phyloP scores from a whole-genome alignment of 192 early-diverging fungal genomes.

The Spizellomyces sp. region DNA sequence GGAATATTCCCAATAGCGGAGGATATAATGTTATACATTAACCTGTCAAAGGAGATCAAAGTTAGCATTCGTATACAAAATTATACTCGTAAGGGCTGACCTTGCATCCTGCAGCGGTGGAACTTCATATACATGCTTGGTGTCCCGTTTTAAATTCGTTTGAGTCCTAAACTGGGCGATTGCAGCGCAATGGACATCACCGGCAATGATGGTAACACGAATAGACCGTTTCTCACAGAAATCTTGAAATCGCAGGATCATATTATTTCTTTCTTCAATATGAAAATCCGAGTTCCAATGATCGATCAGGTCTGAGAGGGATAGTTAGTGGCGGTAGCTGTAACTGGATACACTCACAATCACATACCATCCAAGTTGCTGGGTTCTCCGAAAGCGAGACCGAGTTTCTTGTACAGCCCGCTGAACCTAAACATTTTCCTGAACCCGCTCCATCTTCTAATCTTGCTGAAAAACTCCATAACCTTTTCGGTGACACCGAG shows the following conservation, averaged over 20 bases:
- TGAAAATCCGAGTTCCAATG: slow-evolving; percentile 66
- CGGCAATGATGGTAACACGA: slow-evolving; percentile 80
- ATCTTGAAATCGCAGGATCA: slow-evolving; percentile 68
- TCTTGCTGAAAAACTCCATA: slow-evolving; percentile 7
- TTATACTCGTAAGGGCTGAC: not conserved
- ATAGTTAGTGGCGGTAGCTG: too few species aligned
- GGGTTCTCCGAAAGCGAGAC: slow-evolving; percentile 19
- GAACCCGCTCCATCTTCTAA: slow-evolving; percentile 5
- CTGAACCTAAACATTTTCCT: slow-evolving; percentile 9
- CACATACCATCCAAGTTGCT: slow-evolving; percentile 20
- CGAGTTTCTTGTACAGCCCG: slow-evolving; percentile 16
- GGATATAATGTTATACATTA: slow-evolving; percentile 26
- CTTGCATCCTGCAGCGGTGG: slow-evolving; percentile 9
- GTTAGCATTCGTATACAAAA: too few species aligned
- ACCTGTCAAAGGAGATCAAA: not conserved
- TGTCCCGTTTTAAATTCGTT: not conserved
- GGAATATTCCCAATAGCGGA: slow-evolving; percentile 31
- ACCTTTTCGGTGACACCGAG: slow-evolving; percentile 37
- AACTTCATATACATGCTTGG: slow-evolving; percentile 14
- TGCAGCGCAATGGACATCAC: slow-evolving; percentile 67
- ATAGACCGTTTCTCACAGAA: slow-evolving; percentile 60
- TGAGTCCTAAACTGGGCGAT: slow-evolving; percentile 17
- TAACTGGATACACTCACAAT: too few species aligned
- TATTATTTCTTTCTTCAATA: slow-evolving; percentile 65
- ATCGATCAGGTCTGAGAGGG: slow-evolving; percentile 83